Percentiles rank a stretch among this genome's conserved stretches.
Evolutionary conservation across 192 early-diverging fungal species (phyloP).

Genomic region (Phlyctochytrium arcticum): DNA sequence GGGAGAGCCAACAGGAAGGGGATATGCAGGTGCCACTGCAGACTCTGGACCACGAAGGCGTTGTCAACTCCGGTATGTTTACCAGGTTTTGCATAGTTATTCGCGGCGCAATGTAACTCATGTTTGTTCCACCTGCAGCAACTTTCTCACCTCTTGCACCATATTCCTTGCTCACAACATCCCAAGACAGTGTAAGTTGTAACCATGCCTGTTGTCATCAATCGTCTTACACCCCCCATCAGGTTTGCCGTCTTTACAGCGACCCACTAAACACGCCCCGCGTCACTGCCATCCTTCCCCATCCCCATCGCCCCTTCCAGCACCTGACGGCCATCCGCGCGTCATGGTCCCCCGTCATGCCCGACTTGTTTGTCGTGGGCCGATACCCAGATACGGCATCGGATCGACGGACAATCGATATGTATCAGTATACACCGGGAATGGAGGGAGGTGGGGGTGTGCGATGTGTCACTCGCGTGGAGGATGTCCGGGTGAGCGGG

Average conservation of each 20-base stretch:
- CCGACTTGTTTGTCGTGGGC: slow-evolving; percentile 1
- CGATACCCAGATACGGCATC: background rate
- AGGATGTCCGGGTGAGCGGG: background rate
- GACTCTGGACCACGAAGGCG: background rate
- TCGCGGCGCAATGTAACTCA: background rate
- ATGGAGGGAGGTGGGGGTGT: background rate
- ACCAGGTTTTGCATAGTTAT: background rate
- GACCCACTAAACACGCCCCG: background rate
- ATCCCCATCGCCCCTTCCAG: slow-evolving; percentile 11
- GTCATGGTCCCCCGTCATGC: background rate
- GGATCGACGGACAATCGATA: slow-evolving; percentile 4
- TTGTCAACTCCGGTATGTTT: background rate
- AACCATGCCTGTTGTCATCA: background rate
- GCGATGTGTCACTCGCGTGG: background rate
- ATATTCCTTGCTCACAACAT: slow-evolving; percentile 1
- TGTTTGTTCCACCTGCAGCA: background rate
- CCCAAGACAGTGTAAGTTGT: background rate
- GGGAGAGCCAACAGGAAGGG: background rate
- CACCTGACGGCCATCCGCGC: slow-evolving; percentile 1
- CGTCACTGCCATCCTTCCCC: background rate
- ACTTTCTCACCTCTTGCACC: slow-evolving; percentile 1
- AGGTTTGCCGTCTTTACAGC: background rate
- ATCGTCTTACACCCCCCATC: background rate
- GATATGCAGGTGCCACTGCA: background rate
- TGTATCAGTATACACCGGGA: background rate